Percentiles rank a stretch among this genome's conserved stretches.
These are phyloP conservation scores for Colletotrichum sp. DNA, from an alignment of 2,329 filamentous ascomycete species.

Conservation along the genomic window DNA sequence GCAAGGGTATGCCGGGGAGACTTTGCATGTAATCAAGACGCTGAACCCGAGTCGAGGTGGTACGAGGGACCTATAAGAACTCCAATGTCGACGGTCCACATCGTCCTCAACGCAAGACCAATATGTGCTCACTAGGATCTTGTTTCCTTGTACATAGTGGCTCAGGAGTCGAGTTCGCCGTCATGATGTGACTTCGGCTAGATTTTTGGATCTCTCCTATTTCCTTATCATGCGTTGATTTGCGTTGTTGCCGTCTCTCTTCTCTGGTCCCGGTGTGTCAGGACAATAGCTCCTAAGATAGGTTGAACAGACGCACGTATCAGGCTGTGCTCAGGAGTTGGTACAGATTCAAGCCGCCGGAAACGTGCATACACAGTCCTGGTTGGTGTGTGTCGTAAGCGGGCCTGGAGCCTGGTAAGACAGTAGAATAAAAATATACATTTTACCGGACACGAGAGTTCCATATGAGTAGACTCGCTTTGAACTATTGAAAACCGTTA, in stretches of 20 bases:
- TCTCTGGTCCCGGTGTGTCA: not conserved
- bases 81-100: not conserved
- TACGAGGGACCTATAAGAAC: not conserved
- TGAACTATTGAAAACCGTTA: too few species aligned
- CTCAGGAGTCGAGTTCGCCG: not conserved
- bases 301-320: too few species aligned
- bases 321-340: too few species aligned
- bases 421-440: too few species aligned
- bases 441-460: too few species aligned
- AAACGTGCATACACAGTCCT: too few species aligned
- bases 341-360: too few species aligned
- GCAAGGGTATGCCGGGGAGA: too few species aligned
- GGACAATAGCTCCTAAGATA: too few species aligned
- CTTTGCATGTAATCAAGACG: not conserved
- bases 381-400: too few species aligned
- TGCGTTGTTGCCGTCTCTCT: not conserved
- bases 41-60: fast-evolving
- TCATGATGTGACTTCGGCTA: not conserved
- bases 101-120: not conserved
- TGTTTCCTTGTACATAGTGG: not conserved
- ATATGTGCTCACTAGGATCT: fast-evolving
- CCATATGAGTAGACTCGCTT: too few species aligned
- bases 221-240: not conserved
- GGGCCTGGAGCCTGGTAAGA: too few species aligned
- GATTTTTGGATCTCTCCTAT: not conserved